A percentile compares a stretch with the other conserved stretches of the same genome.
These are phyloP conservation scores for Coffea humblotiana DNA, from an alignment of 305 asterid genomes.

Conservation along the genomic window DNA sequence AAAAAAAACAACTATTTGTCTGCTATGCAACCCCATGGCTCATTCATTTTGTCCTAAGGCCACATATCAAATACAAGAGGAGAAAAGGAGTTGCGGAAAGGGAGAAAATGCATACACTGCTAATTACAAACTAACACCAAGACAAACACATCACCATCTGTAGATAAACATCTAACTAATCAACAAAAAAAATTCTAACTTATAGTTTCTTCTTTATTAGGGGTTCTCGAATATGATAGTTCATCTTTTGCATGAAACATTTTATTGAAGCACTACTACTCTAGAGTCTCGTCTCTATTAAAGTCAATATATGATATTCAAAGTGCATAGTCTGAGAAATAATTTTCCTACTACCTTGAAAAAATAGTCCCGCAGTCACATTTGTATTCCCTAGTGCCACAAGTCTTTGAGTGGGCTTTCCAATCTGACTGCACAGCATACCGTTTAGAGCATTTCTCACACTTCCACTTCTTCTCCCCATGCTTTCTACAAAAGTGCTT, in stretches of 20 bases:
- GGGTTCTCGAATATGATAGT: not conserved
- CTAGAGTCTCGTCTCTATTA: not conserved
- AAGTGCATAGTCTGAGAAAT: not conserved
- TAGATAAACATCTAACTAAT: constrained; percentile 6
- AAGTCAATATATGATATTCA: not conserved
- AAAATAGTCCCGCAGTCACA: constrained; percentile 88
- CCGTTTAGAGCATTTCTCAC: constrained; percentile 78
- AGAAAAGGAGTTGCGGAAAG: not conserved
- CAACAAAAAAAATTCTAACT: not conserved
- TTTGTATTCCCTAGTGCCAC: constrained; percentile 88
- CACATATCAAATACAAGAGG: not conserved
- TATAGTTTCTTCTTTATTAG: constrained; percentile 1
- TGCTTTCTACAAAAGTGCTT: constrained; percentile 87
- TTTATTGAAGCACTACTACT: not conserved
- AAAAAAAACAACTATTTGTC: not conserved
- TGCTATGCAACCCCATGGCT: not conserved
- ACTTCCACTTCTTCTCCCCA: constrained; percentile 96
- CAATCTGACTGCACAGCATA: constrained; percentile 90
- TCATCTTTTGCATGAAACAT: constrained; percentile 7
- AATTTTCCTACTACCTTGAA: constrained; percentile 55
- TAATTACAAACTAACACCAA: constrained; percentile 5
- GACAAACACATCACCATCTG: constrained; percentile 20
- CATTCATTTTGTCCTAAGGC: constrained; percentile 5
- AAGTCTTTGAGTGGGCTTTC: constrained; percentile 89
- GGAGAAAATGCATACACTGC: too few relatives aligned